These are phyloP conservation scores for Patellaria atrata DNA, from an alignment of 495 filamentous ascomycete species.

Conservation along the genomic window DNA sequence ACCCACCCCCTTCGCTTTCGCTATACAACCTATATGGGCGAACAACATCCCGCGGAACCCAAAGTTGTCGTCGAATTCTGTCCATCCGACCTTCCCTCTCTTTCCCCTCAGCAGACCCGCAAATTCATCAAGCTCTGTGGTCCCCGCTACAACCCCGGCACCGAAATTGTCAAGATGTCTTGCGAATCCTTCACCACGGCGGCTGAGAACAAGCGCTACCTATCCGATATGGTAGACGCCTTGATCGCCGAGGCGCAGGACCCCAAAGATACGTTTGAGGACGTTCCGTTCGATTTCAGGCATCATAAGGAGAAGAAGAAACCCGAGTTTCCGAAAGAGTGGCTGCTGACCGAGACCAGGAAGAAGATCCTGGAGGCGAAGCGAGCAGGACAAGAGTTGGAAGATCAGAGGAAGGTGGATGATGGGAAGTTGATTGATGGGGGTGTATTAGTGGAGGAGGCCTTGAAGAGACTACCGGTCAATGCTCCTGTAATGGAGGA, in stretches of 20 bases:
- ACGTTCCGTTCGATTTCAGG: slow-evolving; percentile 80
- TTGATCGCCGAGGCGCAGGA: slow-evolving; percentile 65
- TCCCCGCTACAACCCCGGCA: slow-evolving; percentile 78
- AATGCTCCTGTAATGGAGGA: too few relatives aligned
- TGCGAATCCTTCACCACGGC: slow-evolving; percentile 76
- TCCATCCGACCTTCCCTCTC: slow-evolving; percentile 48
- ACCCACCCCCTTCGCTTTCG: slow-evolving; percentile 71
- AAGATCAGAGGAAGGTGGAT: slow-evolving; percentile 34
- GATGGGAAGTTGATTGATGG: slow-evolving; percentile 42
- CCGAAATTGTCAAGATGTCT: slow-evolving; percentile 73
- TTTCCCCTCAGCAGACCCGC: slow-evolving; percentile 49
- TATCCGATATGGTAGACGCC: slow-evolving; percentile 60
- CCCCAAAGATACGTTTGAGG: slow-evolving; percentile 62
- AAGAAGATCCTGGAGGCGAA: slow-evolving; percentile 45
- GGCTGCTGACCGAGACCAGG: slow-evolving; percentile 62
- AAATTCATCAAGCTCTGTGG: slow-evolving; percentile 85
- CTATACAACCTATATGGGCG: slow-evolving; percentile 95
- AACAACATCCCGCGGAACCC: slow-evolving; percentile 74
- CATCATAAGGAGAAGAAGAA: slow-evolving; percentile 61
- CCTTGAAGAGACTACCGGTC: too few relatives aligned
- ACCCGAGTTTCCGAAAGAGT: slow-evolving; percentile 61
- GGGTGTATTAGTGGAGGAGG: slow-evolving; percentile 33
- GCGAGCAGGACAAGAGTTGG: slow-evolving; percentile 34
- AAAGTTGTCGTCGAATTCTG: slow-evolving; percentile 90
- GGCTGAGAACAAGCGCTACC: slow-evolving; percentile 91